Conservation (phyloP, 495 filamentous ascomycete genomes). For the Penicillium odoratum region DNA sequence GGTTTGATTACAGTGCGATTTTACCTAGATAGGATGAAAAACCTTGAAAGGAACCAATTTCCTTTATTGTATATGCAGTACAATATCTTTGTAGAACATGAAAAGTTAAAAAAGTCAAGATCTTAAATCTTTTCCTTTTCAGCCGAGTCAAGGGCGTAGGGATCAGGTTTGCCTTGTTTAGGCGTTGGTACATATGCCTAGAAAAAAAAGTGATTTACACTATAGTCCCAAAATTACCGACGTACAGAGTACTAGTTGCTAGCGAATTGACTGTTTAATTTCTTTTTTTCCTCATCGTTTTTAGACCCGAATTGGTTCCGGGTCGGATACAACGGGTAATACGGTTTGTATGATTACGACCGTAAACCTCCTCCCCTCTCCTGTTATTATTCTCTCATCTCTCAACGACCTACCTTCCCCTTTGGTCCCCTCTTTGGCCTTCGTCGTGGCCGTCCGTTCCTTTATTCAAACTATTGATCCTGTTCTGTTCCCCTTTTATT, state of each 20-base stretch:
- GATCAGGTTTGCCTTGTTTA: neutral
- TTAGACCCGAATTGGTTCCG: neutral
- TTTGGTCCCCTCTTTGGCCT: conserved; percentile 30
- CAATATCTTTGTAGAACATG: neutral
- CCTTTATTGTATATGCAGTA: neutral
- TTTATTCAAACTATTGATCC: conserved; percentile 20
- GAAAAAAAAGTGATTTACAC: neutral
- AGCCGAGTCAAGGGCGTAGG: conserved; percentile 16
- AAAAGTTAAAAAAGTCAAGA: neutral
- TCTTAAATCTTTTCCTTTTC: conserved; percentile 1
- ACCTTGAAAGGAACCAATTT: neutral
- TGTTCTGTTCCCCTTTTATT: conserved; percentile 13
- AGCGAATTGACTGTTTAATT: neutral
- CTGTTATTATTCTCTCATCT: conserved; percentile 31
- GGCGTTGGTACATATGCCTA: no score
- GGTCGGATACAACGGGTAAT: conserved; percentile 13
- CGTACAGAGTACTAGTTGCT: no score
- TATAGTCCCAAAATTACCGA: neutral
- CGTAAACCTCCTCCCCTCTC: conserved; percentile 17
- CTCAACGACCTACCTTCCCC: conserved; percentile 24
- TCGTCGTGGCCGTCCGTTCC: conserved; percentile 51
- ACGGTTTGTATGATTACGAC: conserved; percentile 11
- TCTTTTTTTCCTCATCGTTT: neutral
- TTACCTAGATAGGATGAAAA: neutral
- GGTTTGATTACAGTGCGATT: neutral